Conservation (phyloP, 768 basidiomycete species). For the Omphalotus guepiniiformis region DNA sequence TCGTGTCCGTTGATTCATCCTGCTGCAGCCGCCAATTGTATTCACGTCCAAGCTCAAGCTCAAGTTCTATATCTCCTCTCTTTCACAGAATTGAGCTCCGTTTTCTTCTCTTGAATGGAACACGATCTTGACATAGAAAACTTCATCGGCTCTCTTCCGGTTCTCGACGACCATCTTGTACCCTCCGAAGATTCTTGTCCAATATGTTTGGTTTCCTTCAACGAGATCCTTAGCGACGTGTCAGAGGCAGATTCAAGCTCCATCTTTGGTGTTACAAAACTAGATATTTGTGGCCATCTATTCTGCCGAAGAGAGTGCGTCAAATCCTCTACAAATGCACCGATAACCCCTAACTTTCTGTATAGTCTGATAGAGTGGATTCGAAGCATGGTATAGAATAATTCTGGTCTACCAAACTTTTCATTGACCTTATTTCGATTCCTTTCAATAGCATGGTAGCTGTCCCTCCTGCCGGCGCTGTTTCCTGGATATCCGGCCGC, state of each 20-base stretch:
- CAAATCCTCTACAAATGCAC: constrained; percentile 5
- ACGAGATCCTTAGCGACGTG: constrained; percentile 7
- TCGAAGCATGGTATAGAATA: constrained; percentile 39
- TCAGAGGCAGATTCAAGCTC: neutral
- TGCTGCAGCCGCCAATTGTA: too few species aligned
- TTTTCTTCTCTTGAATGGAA: too few species aligned
- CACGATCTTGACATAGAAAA: constrained; percentile 27
- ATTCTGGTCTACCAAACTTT: too few species aligned
- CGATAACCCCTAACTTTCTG: constrained; percentile 4
- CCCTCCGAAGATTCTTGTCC: constrained; percentile 55
- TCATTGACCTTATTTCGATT: neutral
- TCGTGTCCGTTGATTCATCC: too few species aligned
- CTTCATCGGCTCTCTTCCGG: constrained; percentile 41
- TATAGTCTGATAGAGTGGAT: constrained; percentile 67
- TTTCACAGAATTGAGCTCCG: too few species aligned
- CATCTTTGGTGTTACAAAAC: constrained; percentile 47
- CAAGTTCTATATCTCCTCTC: too few species aligned
- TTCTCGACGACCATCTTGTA: constrained; percentile 33
- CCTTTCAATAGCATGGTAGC: constrained; percentile 50
- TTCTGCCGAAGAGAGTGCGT: constrained; percentile 66
- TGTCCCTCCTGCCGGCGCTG: constrained; percentile 64
- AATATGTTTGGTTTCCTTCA: constrained; percentile 58
- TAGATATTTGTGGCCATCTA: constrained; percentile 57
- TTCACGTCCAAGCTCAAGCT: too few species aligned
- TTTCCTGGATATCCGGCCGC: constrained; percentile 51